Conservation (phyloP, 1,284 basidiomycete genomes). For the Leccinum subrobustum region DNA sequence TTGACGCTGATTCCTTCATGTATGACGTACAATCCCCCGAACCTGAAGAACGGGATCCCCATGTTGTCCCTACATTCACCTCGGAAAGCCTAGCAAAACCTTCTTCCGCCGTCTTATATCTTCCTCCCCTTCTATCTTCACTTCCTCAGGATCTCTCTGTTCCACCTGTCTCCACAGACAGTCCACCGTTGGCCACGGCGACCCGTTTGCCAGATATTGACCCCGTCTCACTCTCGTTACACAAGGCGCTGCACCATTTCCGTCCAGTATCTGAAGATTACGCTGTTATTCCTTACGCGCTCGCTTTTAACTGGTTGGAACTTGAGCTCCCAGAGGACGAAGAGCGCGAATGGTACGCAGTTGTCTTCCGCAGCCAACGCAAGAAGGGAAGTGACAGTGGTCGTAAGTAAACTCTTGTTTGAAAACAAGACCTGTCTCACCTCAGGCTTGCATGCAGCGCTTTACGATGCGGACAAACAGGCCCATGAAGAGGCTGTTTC, state of each 20-base stretch:
- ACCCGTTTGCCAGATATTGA: conserved; percentile 83
- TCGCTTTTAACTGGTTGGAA: conserved; percentile 87
- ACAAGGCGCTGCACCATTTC: conserved; percentile 82
- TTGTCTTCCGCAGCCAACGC: conserved; percentile 83
- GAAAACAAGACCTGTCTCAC: conserved; percentile 13
- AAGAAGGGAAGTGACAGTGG: conserved; percentile 66
- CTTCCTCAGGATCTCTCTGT: conserved; percentile 46
- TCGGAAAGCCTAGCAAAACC: conserved; percentile 38
- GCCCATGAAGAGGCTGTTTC: conserved; percentile 90
- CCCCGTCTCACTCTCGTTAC: conserved; percentile 73
- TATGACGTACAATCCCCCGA: not conserved
- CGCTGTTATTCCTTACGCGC: conserved; percentile 58
- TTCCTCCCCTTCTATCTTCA: conserved; percentile 78
- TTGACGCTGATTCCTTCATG: not conserved
- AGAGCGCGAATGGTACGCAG: conserved; percentile 87
- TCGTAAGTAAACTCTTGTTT: conserved; percentile 45
- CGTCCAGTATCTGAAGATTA: conserved; percentile 62
- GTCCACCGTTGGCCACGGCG: conserved; percentile 57
- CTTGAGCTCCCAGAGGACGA: conserved; percentile 64
- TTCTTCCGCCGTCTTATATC: conserved; percentile 61
- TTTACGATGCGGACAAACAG: conserved; percentile 82
- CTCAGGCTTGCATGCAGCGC: conserved; percentile 41
- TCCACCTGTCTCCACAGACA: conserved; percentile 27
- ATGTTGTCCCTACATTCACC: conserved; percentile 57
- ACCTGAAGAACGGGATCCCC: conserved; percentile 45